Percentiles rank a stretch among this genome's conserved stretches.
Conservation (phyloP, 2,329 filamentous ascomycete species). For the Ceratocystis ficicola region DNA sequence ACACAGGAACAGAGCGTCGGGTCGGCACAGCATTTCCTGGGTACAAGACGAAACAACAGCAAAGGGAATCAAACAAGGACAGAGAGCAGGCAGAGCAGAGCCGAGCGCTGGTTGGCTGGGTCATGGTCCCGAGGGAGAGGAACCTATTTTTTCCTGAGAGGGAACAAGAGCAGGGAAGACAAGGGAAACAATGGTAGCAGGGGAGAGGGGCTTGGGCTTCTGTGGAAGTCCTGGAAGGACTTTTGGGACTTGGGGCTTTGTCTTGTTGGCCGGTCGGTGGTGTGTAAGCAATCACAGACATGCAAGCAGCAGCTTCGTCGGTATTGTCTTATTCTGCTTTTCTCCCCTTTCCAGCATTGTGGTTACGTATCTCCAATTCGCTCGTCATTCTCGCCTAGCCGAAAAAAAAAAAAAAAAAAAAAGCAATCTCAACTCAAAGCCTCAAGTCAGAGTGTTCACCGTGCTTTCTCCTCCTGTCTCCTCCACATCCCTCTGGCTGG, state of each 20-base stretch:
- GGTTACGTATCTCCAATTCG: constrained; percentile 4
- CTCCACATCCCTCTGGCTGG: no score
- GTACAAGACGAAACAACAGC: neutral
- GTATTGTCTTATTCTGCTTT: neutral
- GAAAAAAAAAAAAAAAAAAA: neutral
- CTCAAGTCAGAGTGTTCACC: neutral
- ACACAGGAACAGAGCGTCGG: no score
- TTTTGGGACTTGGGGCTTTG: no score
- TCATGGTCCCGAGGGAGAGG: constrained; percentile 4
- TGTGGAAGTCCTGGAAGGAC: neutral
- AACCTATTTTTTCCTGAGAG: neutral
- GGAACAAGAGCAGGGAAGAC: no score
- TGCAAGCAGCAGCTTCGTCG: neutral
- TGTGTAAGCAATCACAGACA: neutral
- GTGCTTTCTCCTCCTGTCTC: neutral
- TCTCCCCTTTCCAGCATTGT: constrained; percentile 10
- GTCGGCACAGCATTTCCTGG: neutral
- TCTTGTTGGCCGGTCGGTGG: neutral
- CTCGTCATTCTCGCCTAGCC: neutral
- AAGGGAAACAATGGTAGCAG: neutral
- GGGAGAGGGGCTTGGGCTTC: neutral
- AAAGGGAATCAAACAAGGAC: neutral
- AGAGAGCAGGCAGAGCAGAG: neutral
- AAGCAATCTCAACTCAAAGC: neutral
- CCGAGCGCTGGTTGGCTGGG: neutral